Evolutionary conservation across 2,329 filamentous ascomycete species (phyloP), one percentile per base, ranked within the genome.

Genomic region (Diaporthe eres): DNA sequence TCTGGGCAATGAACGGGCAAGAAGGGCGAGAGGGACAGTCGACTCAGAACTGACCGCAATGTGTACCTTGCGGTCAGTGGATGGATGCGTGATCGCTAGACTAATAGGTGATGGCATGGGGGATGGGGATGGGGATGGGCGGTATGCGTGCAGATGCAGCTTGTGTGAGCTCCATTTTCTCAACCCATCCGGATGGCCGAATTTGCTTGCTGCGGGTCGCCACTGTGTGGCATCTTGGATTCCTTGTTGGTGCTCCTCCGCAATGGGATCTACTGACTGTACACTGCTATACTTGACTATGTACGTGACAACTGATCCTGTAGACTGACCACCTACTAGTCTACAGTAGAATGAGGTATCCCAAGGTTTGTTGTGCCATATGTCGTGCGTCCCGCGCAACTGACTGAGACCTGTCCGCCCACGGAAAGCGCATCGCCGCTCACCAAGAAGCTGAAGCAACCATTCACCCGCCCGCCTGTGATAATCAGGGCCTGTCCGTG

Each of bases 41-140:
- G 71, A 73, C 71, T 73, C 58, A 73, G 71, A 73, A 73, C 71
- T 65, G 71, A 73, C 71, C 71, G 71, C 71, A 65, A 39, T 73
- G 71, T 65, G 71, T 73, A 55, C 71, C 49, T 55, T 73, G 71
- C 71, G 71, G 71, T 73, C 58, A 65, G 71, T 73, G 53, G 42
- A 25, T 44, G 49, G 61, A 55, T 55, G 65, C 65, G 49, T 70
- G 65, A 70, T 70, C 65, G 28, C 42, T 51, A 34, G 31, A n/a
- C 34, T n/a, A 39, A 61, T 42, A 22, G 58, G 37, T n/a, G 53
- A 25, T 34, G 34, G 58, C 22, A 55, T 70, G 65, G 65, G 65
- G 65, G 34, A 34, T 34, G 34, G n/a, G 58, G 42, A 55, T 70
- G 65, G 65, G 65, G 65, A 70, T 70, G 58, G 49, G 71, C 71